phyloP scores from a whole-genome alignment of 139 green algal species.

The Gonium pectorale region DNA sequence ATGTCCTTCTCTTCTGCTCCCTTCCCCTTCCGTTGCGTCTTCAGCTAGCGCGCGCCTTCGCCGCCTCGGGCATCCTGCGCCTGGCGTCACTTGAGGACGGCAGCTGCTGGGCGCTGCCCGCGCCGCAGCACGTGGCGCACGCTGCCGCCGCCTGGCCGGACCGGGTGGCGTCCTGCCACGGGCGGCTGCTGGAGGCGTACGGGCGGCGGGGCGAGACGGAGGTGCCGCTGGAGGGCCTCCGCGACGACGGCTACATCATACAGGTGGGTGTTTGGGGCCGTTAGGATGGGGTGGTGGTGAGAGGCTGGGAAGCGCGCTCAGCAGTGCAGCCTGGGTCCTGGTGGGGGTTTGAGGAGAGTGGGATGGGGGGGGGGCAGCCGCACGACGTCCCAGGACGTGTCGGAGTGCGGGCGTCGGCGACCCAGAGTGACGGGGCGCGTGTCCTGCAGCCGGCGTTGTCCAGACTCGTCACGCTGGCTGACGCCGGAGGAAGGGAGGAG shows the following conservation, averaged over 20 bases:
- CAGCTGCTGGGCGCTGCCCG: slow-evolving; percentile 58
- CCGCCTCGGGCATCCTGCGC: slow-evolving; percentile 50
- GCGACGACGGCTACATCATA: slow-evolving; percentile 85
- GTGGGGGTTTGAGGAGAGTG: no score
- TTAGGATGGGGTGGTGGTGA: no score
- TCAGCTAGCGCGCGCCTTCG: slow-evolving; percentile 51
- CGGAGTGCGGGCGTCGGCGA: no score
- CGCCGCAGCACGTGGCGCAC: slow-evolving; percentile 49
- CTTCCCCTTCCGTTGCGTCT: background rate
- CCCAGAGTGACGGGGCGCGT: no score
- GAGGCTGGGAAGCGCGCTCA: no score
- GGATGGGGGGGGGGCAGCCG: no score
- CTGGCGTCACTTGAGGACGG: slow-evolving; percentile 62
- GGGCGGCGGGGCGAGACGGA: background rate
- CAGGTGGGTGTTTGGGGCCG: slow-evolving; percentile 56
- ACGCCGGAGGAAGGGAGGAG: no score
- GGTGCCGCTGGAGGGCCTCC: background rate
- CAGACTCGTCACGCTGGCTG: no score
- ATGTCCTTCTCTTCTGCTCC: no score
- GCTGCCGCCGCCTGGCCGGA: background rate
- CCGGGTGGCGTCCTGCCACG: slow-evolving; percentile 32
- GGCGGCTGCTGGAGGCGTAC: slow-evolving; percentile 49
- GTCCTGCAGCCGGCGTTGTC: no score
- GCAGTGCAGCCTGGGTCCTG: no score
- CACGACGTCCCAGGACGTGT: no score